These are phyloP conservation scores for Exophiala dermatitidis DNA, from an alignment of 2,329 filamentous ascomycete genomes.

Conservation along the genomic window DNA sequence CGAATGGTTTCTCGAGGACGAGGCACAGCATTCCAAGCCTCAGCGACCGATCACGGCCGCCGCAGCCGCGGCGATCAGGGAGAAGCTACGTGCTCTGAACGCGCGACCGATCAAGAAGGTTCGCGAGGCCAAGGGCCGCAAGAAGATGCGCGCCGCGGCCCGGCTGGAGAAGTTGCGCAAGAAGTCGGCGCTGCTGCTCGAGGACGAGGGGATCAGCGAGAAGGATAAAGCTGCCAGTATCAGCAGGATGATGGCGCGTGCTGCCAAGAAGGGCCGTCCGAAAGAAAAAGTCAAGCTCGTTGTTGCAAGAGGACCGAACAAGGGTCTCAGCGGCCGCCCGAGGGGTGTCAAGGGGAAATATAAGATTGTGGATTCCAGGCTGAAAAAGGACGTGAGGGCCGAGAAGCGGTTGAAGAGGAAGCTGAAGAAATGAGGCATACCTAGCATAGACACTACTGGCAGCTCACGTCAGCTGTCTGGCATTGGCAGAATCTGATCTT, in stretches of 20 bases:
- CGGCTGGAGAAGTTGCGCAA: constrained; percentile 89
- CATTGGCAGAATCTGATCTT: no score
- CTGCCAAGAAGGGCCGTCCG: constrained; percentile 62
- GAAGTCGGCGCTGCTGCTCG: constrained; percentile 84
- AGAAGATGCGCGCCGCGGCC: constrained; percentile 93
- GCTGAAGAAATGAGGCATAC: constrained; percentile 43
- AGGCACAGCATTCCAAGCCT: constrained; percentile 70
- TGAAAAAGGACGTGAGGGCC: constrained; percentile 93
- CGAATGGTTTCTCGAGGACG: constrained; percentile 97
- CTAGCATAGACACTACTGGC: neutral
- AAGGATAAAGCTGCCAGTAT: constrained; percentile 91
- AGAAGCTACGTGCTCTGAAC: constrained; percentile 86
- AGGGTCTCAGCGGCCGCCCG: constrained; percentile 76
- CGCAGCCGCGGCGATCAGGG: constrained; percentile 83
- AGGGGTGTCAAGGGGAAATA: constrained; percentile 92
- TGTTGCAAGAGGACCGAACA: constrained; percentile 76
- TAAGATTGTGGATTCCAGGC: constrained; percentile 88
- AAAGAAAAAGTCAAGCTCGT: constrained; percentile 78
- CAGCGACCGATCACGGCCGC: constrained; percentile 88
- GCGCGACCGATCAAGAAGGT: constrained; percentile 99
- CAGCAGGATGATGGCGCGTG: constrained; percentile 69
- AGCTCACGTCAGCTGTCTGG: no score
- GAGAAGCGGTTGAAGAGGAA: constrained; percentile 75
- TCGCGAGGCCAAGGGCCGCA: constrained; percentile 86
- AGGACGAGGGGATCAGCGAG: constrained; percentile 88